Base-by-base conservation (phyloP, 305 asterid species). In the Fraxinus albicans region DNA sequence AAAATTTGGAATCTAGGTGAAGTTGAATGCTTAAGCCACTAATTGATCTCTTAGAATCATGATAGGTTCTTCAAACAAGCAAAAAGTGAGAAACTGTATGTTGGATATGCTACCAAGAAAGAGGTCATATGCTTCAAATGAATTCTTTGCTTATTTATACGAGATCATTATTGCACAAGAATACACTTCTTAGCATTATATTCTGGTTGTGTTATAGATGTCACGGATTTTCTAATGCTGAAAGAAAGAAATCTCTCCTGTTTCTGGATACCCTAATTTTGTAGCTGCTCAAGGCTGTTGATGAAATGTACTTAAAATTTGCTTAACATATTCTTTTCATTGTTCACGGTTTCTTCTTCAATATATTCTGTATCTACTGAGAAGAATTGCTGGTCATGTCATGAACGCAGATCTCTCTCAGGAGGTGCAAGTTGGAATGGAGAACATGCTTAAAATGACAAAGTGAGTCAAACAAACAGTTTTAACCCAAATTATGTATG, bases 381-480 rank as follows among this genome's bases (percentile, higher is more conserved):
- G 60, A 33, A 42, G 21, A 53, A 0, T 19, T 27, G 78, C 50
- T 77, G 40, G 80, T 44, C 80, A 77, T 81, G 82, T 47, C 31
- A 84, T 80, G 85, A 38, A 47, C 79, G 82, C 94, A 92, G 98
- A 90, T 81, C 93, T 96, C 83, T 89, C 94, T 83, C 97, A 92
- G 88, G 94, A 91, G 42, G 83, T 94, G 85, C 98, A 96, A 88
- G 89, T 65, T 38, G 91, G 91, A 55, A 90, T 94, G 94, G 97
- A 89, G 84, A 91, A 87, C 89, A 93, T 94, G 99, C 91, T 92
- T 73, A 91, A 92, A 91, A 91, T 90, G 89, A 91, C 89, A 79
- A 91, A 53, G 97, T 96, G 82, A 92, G 96, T 63, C 50, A 53
- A 76, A 77, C 69, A 15, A 77, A 77, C 80, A 78, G 55, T 83